These are phyloP conservation scores for Blastobotrys illinoisensis DNA, from an alignment of 1,139 yeast species.

Conservation along the genomic window DNA sequence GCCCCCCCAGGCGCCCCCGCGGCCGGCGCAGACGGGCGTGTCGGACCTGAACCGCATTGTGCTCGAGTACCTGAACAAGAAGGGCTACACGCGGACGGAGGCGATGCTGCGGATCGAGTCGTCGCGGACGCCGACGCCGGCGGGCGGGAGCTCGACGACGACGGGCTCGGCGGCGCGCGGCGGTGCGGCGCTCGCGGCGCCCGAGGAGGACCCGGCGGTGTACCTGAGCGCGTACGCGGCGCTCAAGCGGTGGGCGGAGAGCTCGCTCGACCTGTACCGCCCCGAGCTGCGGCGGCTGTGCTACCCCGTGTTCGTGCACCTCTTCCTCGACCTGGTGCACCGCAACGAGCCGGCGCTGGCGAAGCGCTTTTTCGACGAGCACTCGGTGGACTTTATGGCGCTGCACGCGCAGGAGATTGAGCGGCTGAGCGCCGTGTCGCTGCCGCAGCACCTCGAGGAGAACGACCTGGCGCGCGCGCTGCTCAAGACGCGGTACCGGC, in stretches of 20 bases:
- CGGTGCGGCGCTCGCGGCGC: not conserved
- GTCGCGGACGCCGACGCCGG: slow-evolving; percentile 61
- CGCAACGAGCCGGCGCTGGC: slow-evolving; percentile 59
- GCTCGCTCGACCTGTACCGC: slow-evolving; percentile 85
- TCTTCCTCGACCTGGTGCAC: slow-evolving; percentile 70
- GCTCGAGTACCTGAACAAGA: slow-evolving; percentile 83
- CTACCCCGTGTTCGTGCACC: slow-evolving; percentile 87
- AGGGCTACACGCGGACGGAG: slow-evolving; percentile 92
- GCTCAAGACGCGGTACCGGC: slow-evolving; percentile 63
- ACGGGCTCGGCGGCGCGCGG: too few relatives aligned
- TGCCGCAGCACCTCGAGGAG: slow-evolving; percentile 76
- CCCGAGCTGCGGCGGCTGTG: slow-evolving; percentile 79
- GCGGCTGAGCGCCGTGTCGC: slow-evolving; percentile 64
- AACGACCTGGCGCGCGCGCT: slow-evolving; percentile 77
- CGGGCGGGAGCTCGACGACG: slow-evolving; percentile 20
- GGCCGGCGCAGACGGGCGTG: slow-evolving; percentile 13
- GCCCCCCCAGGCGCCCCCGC: too few relatives aligned
- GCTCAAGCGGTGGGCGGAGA: slow-evolving; percentile 83
- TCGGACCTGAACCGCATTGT: slow-evolving; percentile 84
- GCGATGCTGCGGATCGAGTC: slow-evolving; percentile 89
- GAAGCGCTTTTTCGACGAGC: slow-evolving; percentile 68
- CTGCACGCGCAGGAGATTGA: slow-evolving; percentile 76
- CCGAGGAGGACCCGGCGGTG: slow-evolving; percentile 44
- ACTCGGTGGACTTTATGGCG: slow-evolving; percentile 64
- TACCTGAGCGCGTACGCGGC: slow-evolving; percentile 74